Percentiles rank a stretch among this genome's conserved stretches.
Evolutionary conservation across 148 eudicot species (phyloP).

Genomic region (Nepenthes gracilis): DNA sequence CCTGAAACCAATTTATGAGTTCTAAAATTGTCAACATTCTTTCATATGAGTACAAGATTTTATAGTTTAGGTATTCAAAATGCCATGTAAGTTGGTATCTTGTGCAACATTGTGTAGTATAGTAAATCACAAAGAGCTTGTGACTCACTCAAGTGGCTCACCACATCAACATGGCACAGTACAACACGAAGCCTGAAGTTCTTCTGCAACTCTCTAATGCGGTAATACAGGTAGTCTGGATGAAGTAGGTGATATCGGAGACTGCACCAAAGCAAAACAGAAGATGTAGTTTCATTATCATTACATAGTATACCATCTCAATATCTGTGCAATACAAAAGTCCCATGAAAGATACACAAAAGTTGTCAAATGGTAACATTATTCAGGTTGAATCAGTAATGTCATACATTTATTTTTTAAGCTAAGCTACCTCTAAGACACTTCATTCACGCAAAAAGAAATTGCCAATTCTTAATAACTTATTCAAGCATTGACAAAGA

Average conservation of each 20-base stretch:
- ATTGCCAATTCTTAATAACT: too few species aligned
- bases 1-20: constrained; percentile 36
- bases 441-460: too few species aligned
- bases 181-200: constrained; percentile 83
- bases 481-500: too few species aligned
- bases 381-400: too few species aligned
- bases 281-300: neutral
- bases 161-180: constrained; percentile 90
- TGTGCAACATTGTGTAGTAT: too few species aligned
- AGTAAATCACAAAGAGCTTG: neutral
- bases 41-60: constrained; percentile 6
- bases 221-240: constrained; percentile 84
- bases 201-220: constrained; percentile 87
- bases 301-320: neutral
- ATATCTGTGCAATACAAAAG: too few species aligned
- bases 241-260: constrained; percentile 92
- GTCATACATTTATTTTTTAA: too few species aligned
- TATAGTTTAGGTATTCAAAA: too few species aligned
- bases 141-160: constrained; percentile 25
- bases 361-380: too few species aligned
- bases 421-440: too few species aligned
- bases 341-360: too few species aligned
- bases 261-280: constrained; percentile 29
- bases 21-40: neutral
- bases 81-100: too few species aligned